Conservation (phyloP, 1,284 basidiomycete species). For the Melampsora larici-populina region DNA sequence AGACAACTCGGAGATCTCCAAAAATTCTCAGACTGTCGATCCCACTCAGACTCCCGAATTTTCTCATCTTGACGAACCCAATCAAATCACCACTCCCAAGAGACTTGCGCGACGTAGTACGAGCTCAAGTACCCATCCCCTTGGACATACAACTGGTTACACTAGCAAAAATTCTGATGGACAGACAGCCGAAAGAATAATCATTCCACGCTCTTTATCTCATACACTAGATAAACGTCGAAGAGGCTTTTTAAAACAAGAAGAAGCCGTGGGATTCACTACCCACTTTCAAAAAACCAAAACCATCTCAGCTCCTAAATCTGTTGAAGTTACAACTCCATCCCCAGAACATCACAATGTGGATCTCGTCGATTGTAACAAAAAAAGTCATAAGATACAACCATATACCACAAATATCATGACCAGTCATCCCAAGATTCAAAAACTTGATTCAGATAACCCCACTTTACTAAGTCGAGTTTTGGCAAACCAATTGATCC, state of each 20-base stretch:
- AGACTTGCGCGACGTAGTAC: too few relatives aligned
- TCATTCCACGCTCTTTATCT: neutral
- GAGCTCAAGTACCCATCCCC: too few relatives aligned
- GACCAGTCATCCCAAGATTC: too few relatives aligned
- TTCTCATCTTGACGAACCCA: neutral
- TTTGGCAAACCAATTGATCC: neutral
- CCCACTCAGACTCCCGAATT: neutral
- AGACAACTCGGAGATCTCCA: neutral
- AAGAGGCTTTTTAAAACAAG: neutral
- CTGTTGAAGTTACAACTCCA: neutral
- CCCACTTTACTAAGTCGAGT: neutral
- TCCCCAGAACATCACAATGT: neutral
- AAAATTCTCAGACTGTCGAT: neutral
- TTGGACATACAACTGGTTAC: too few relatives aligned
- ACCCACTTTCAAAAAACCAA: neutral
- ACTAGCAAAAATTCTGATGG: too few relatives aligned
- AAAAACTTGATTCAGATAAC: neutral
- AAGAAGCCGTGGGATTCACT: neutral
- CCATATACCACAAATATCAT: too few relatives aligned
- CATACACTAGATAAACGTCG: neutral
- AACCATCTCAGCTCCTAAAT: neutral
- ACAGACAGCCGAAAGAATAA: neutral
- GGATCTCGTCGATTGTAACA: neutral
- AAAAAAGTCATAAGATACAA: neutral
- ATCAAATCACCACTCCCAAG: too few relatives aligned